phyloP scores from a whole-genome alignment of 2,329 filamentous ascomycete genomes.

The Alternaria solani region DNA sequence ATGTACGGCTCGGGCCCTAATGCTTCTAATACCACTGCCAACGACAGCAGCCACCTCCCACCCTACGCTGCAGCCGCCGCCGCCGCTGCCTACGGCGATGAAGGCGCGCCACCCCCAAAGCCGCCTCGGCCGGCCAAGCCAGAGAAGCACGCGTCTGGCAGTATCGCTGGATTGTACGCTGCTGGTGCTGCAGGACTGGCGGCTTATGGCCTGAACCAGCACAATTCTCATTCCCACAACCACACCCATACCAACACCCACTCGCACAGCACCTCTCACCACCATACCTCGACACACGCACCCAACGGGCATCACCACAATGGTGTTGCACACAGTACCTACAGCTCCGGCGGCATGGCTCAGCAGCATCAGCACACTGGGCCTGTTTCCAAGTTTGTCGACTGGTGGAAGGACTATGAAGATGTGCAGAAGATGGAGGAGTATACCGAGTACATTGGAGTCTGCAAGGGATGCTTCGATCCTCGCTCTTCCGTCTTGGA shows the following conservation, averaged over 20 bases:
- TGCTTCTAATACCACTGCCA: slow-evolving; percentile 38
- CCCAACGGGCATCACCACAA: slow-evolving; percentile 35
- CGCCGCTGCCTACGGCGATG: slow-evolving; percentile 16
- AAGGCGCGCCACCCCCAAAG: slow-evolving; percentile 40
- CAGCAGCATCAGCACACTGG: slow-evolving; percentile 63
- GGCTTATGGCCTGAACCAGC: slow-evolving; percentile 56
- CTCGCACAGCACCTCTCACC: slow-evolving; percentile 25
- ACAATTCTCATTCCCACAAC: slow-evolving; percentile 42
- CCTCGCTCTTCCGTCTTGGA: slow-evolving; percentile 64
- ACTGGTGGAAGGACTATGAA: slow-evolving; percentile 70
- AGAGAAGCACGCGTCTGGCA: slow-evolving; percentile 55
- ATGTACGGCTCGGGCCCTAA: slow-evolving; percentile 44
- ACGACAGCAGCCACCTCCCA: slow-evolving; percentile 44
- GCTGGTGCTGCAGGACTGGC: slow-evolving; percentile 58
- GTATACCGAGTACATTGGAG: slow-evolving; percentile 71
- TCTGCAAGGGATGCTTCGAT: slow-evolving; percentile 72
- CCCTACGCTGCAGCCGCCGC: slow-evolving; percentile 34
- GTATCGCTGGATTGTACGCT: slow-evolving; percentile 56
- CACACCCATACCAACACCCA: slow-evolving; percentile 42
- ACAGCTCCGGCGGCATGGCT: slow-evolving; percentile 51
- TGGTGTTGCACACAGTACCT: slow-evolving; percentile 29
- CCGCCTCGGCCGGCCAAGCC: slow-evolving; percentile 49
- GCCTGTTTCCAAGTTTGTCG: slow-evolving; percentile 63
- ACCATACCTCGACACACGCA: slow-evolving; percentile 41
- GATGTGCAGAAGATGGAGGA: slow-evolving; percentile 72